A percentile compares a stretch with the other conserved stretches of the same genome.
Conservation (phyloP, 2,329 filamentous ascomycete species). For the Aspergillus fumigatus region DNA sequence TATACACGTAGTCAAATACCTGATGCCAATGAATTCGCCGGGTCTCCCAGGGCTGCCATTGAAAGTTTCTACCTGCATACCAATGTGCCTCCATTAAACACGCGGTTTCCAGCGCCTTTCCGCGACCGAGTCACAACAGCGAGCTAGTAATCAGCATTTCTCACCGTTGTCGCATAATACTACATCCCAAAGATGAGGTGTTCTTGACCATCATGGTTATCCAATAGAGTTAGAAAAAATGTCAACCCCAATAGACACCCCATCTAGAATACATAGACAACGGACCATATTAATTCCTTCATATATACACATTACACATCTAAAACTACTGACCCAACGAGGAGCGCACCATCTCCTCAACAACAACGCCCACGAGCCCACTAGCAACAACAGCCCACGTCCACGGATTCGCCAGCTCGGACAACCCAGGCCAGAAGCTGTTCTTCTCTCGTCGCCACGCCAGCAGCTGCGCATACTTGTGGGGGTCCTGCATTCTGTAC, state of each 20-base stretch:
- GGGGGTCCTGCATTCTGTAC: constrained; percentile 47
- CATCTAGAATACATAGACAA: not conserved
- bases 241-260: not conserved
- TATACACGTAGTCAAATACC: no score
- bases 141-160: no score
- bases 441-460: constrained; percentile 53
- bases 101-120: not conserved
- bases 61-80: no score
- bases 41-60: no score
- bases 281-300: not conserved
- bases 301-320: no score
- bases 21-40: no score
- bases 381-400: constrained; percentile 49
- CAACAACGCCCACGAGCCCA: constrained; percentile 46
- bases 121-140: not conserved
- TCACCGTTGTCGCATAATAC: no score
- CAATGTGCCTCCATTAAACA: not conserved
- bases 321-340: not conserved
- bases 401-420: constrained; percentile 54
- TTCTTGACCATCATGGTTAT: not conserved
- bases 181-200: no score
- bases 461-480: constrained; percentile 52
- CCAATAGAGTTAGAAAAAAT: not conserved
- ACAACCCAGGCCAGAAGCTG: constrained; percentile 54
- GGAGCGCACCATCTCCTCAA: constrained; percentile 37